Base-by-base conservation (phyloP, 2,329 filamentous ascomycete species). In the Laburnicola sp. region DNA sequence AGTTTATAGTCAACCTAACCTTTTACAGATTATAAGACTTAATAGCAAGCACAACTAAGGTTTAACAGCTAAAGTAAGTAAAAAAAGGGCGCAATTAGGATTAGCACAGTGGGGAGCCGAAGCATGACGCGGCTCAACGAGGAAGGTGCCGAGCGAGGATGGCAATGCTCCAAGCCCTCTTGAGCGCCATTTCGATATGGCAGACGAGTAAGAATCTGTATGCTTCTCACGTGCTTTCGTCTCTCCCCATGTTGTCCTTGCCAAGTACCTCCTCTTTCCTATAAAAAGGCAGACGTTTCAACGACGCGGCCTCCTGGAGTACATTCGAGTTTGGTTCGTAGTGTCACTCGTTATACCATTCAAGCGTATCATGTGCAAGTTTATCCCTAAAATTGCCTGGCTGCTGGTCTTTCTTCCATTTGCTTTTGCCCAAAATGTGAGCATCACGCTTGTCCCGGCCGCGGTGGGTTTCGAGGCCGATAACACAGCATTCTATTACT, bases 401-500 rank as follows among this genome's bases (percentile, higher is more conserved):
- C 48, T 48, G 11, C 32, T 51, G 16, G 41, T 50, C 21, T 1
- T 55, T 0, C 2, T 57, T 1, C 37, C 35, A 2, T 44, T 48
- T 8, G 55, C 48, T 11, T 25, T 55, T 11, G 60, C 59, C 8
- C 56, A 58, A 32, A 48, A 57, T 25, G 63, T 48, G 3, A 63
- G 59, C 16, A 53, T 67, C 11, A 62, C 52, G 2, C 55, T 68
- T 3, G 40, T 53, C 5, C 58, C 60, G 42, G 62, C 54, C 35
- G 62, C 63, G 11, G 59, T 51, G 6, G 60, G 59, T 4, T 68
- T 68, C 22, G 60, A 68, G 23, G 48, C 56, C n/a, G 66, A 69
- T 26, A 68, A 65, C 27, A 62, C 64, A 7, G 63, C 53, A 6
- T 64, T 69, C 36, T 47, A 65, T 30, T 68, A 69, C 23, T 53